Evolutionary conservation across 306 rosid genomes (phyloP), one percentile per base, ranked within the genome.

Genomic region (Cucurbita pepo): DNA sequence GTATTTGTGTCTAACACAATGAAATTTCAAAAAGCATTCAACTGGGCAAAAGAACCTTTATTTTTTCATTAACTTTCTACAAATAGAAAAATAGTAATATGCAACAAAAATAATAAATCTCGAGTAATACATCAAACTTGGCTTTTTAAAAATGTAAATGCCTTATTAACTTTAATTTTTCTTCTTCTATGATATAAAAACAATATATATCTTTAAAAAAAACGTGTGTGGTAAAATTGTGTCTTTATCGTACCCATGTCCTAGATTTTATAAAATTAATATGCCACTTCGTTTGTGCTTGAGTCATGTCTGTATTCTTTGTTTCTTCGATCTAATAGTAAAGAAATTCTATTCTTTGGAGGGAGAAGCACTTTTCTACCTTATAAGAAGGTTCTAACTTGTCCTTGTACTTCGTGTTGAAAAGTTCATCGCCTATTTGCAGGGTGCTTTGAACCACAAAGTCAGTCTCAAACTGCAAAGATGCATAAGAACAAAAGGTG

Each of bases 391-490:
- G 79, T 82, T 95, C 99, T 84, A 95, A 79, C 82, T 89, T 95
- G 88, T 91, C 99, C 85, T 95, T 95, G 86, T 89, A 95, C 83
- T 89, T 95, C 5, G 91, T 61, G 74, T 86, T 88, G 64, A 84
- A 75, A 53, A 89, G 84, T 77, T 95, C 99, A 40, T 95, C 99
- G 21, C 80, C 67, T 52, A 91, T 78, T 71, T 90, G 82, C 84
- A 95, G 79, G 15, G 79, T 70, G 62, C 88, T 95, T 82, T 95
- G 83, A 56, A 88, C 90, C 19, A 95, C 89, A 54, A 38, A 78
- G 60, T 91, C 97, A 60, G 97, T 95, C 83, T 91, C 99, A 82
- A 95, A 95, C 99, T 94, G 81, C 19, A 78, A 18, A 77, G n/a
- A 60, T 18, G 18, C 80, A 53, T 45, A 62, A 45, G 53, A 72